These are phyloP conservation scores for Cardiospermum halicacabum DNA, from an alignment of 345 rosid genomes.

Conservation along the genomic window DNA sequence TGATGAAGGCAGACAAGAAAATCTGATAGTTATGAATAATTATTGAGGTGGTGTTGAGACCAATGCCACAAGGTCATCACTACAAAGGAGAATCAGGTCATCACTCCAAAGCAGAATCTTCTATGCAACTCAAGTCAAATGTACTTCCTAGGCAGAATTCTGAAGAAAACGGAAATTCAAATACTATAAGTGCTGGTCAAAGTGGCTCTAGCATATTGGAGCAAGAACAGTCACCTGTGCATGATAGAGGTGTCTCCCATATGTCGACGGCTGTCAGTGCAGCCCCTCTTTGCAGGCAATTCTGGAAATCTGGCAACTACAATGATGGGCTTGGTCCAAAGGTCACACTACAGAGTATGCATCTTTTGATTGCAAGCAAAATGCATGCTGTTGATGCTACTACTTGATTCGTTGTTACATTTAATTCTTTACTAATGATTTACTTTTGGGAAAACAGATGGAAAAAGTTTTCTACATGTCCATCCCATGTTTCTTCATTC, in stretches of 20 bases:
- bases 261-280: slow-evolving; percentile 44
- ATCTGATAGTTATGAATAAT: no score
- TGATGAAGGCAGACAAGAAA: no score
- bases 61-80: slow-evolving; percentile 5
- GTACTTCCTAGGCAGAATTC: slow-evolving; percentile 31
- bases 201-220: slow-evolving; percentile 59
- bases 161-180: slow-evolving; percentile 54
- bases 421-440: not conserved
- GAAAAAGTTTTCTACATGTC: slow-evolving; percentile 75
- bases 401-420: not conserved
- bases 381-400: slow-evolving; percentile 2
- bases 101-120: slow-evolving; percentile 8
- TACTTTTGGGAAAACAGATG: slow-evolving; percentile 36
- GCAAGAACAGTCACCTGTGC: slow-evolving; percentile 63
- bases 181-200: slow-evolving; percentile 41
- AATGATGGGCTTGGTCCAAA: slow-evolving; percentile 39
- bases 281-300: slow-evolving; percentile 82
- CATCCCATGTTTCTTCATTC: slow-evolving; percentile 98
- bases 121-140: slow-evolving; percentile 20
- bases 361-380: slow-evolving; percentile 2
- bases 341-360: slow-evolving; percentile 57
- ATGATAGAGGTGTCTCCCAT: slow-evolving; percentile 66
- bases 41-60: no score
- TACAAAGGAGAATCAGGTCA: slow-evolving; percentile 4
- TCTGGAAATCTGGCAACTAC: slow-evolving; percentile 92